Base-by-base conservation (phyloP, 2,329 filamentous ascomycete genomes). In the Chaetomiaceae sp. region DNA sequence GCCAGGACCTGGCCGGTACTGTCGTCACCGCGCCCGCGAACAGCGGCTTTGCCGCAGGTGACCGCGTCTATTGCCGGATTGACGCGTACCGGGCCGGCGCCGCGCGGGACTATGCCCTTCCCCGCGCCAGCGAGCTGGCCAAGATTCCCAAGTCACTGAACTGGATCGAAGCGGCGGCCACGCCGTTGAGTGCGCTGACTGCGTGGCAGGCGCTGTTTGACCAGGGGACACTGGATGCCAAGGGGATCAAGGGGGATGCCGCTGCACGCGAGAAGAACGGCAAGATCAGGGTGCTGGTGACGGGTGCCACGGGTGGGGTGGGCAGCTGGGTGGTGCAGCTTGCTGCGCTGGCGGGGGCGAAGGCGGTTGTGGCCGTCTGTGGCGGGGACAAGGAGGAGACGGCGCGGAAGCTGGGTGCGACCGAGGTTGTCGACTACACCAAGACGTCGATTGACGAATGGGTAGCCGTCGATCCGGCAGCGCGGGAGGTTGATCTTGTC, bases 321-420 rank as follows among this genome's bases (percentile, higher is more conserved):
- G 72, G 73, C 13, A 64, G 65, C 29, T 74, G 68, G 66, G 65
- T 68, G 1, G 66, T 74, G 14, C 70, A 72, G 61, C 62, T 73
- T 18, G 71, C 71, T 0, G 61, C 63, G 8, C 55, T 64, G 13
- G 66, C 66, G 0, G 71, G 71, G 2, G 69, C 66, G 1, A 63
- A 65, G 2, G 61, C 58, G n/a, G 62, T 74, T 14, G 62, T 71
- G n/a, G 71, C 66, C 1, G 63, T 71, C 1, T 66, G 64, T 30
- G 61, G 66, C 0, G 53, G 57, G 1, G 54, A 62, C 16, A 70
- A 69, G 51, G 65, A 55, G 1, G 64, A 65, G 2, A 57, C 63
- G 2, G 66, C 69, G 20, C 58, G 56, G 18, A 41, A 50, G 20
- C 60, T 71, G 8, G 71, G 72, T 1, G 71, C 71, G 2, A 69